These are phyloP conservation scores for Neodidymelliopsis sp. DNA, from an alignment of 2,329 filamentous ascomycete genomes.

Conservation along the genomic window DNA sequence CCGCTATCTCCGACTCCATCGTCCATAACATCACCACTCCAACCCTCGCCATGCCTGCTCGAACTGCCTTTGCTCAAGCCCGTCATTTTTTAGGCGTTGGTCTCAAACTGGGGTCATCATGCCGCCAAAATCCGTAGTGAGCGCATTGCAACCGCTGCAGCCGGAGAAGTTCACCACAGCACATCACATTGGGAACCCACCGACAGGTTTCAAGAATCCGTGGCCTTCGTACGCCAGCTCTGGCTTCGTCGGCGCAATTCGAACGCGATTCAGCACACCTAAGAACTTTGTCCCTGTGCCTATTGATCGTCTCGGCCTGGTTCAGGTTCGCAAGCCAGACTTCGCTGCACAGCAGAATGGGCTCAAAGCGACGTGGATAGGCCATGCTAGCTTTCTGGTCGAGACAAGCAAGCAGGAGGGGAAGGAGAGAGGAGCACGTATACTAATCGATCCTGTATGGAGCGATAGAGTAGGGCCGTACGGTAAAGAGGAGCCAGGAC, in stretches of 20 bases:
- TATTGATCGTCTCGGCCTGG: constrained; percentile 50
- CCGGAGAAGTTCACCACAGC: constrained; percentile 36
- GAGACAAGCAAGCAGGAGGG: constrained; percentile 49
- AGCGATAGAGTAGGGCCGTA: constrained; percentile 58
- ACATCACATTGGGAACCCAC: constrained; percentile 55
- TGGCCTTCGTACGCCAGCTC: constrained; percentile 55
- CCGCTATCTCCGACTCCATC: constrained; percentile 24
- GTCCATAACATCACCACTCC: constrained; percentile 22
- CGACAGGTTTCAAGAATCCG: constrained; percentile 58
- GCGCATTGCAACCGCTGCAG: constrained; percentile 24
- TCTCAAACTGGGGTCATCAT: constrained; percentile 17
- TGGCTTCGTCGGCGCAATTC: constrained; percentile 38
- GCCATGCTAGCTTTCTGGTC: constrained; percentile 59
- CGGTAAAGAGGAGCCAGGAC: constrained; percentile 16
- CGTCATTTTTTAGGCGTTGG: constrained; percentile 27
- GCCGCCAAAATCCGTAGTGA: constrained; percentile 25
- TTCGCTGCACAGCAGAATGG: constrained; percentile 44
- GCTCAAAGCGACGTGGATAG: constrained; percentile 60
- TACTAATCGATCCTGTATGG: constrained; percentile 64
- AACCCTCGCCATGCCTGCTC: constrained; percentile 13
- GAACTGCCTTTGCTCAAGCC: constrained; percentile 13
- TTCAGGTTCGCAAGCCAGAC: constrained; percentile 52
- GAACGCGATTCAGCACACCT: constrained; percentile 48
- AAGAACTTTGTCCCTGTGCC: constrained; percentile 59
- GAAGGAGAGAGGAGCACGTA: constrained; percentile 50